These are phyloP conservation scores for Brassica hybrid DNA, from an alignment of 441 rosid species.

Conservation along the genomic window DNA sequence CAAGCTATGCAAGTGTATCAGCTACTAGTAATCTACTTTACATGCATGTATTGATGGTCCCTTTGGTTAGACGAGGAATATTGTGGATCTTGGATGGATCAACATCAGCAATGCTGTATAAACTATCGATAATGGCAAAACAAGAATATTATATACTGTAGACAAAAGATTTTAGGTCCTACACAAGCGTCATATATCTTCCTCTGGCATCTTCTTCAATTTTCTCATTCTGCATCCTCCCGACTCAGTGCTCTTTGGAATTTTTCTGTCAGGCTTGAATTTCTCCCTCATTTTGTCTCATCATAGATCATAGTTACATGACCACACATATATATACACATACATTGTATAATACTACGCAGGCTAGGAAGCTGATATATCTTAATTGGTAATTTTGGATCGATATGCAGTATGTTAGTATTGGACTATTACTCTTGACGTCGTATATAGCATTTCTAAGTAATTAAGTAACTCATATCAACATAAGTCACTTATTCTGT, in stretches of 20 bases:
- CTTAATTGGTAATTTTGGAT: not conserved
- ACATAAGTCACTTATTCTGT: not conserved
- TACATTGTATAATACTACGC: conserved; percentile 1
- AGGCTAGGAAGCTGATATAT: conserved; percentile 14
- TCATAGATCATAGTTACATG: conserved; percentile 24
- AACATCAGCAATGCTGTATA: conserved; percentile 32
- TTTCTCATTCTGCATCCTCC: conserved; percentile 15
- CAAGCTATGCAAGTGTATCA: conserved; percentile 33
- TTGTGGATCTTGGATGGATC: conserved; percentile 39
- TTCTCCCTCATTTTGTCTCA: conserved; percentile 26
- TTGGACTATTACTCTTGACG: not conserved
- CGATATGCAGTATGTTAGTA: not conserved
- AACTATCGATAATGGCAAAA: conserved; percentile 34
- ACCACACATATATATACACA: conserved; percentile 22
- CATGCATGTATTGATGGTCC: conserved; percentile 37
- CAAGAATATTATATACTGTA: conserved; percentile 31
- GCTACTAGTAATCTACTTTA: conserved; percentile 33
- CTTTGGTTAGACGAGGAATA: conserved; percentile 41
- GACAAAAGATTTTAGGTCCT: conserved; percentile 31
- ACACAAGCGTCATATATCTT: conserved; percentile 34
- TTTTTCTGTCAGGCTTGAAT: conserved; percentile 38
- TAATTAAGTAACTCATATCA: not conserved
- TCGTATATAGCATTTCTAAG: not conserved
- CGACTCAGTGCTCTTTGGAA: conserved; percentile 37
- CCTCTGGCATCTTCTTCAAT: conserved; percentile 9